Base-by-base conservation (phyloP, 1,139 yeast genomes). In the Pneumocystis canis region DNA sequence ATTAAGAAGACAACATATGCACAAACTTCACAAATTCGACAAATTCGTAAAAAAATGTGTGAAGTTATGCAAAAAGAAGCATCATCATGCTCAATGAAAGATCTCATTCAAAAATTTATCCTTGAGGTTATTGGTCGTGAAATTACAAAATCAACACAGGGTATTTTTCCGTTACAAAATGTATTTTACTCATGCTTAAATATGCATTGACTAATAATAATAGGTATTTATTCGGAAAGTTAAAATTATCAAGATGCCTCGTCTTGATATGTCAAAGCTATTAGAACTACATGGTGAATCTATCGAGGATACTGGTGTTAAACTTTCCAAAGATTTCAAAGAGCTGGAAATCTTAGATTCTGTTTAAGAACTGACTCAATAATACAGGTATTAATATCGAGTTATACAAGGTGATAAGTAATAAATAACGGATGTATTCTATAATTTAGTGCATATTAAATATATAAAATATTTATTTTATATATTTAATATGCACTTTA, bases 101-200 rank as follows among this genome's bases (percentile, higher is more conserved):
- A 87, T 80, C 84, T 87, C 76, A 85, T 90, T 72, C 80, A 88
- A 75, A 87, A 87, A 82, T 84, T 87, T 79, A 86, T 87, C 73
- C 94, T 94, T 75, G 95, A 87, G 80, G 90, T 87, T 71, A 87
- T 87, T 76, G 89, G 90, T 76, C 88, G 89, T 78, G 95, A 87
- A 79, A 87, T 87, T 73, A 90, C 86, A 79, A 86, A 85, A 82
- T 83, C 89, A 70, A 84, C 94, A 71, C 85, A 83, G 78, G 80
- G 84, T 74, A 84, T 87, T 80, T 85, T 80, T 84, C 95, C 95
- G 74, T 83, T 87, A 76, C 95, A 87, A 80, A 87, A 87, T 81
- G 90, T 87, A 74, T 28, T 9, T 57, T 37, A 20, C 20, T 18
- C 16, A 11, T 47, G 4, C 25, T 25, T 20, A 35, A 5, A 28